Base-by-base conservation (phyloP, 2,329 filamentous ascomycete genomes). In the Hyphodiscus sp. region DNA sequence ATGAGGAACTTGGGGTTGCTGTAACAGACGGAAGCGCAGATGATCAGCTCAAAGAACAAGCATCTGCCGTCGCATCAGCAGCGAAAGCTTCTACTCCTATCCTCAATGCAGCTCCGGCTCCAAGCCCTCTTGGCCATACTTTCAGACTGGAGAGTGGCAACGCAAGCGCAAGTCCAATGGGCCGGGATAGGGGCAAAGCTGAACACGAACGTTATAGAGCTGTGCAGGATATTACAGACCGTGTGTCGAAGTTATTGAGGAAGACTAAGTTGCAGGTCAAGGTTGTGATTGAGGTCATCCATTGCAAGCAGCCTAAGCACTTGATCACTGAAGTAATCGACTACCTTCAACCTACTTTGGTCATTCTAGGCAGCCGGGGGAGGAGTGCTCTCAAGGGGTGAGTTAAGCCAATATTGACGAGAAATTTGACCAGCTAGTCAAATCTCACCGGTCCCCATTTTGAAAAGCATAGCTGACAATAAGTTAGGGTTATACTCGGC, bases 311-410 rank as follows among this genome's bases (percentile, higher is more conserved):
- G 66, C 91, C 94, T 3, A 92, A 94, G 70, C 91, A 96, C 69
- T 80, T 97, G 74, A 91, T 99, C 59, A 95, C 91, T 0, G 94
- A 97, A 74, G 91, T 96, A 73, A 97, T 99, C 70, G 94, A 99
- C 69, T 82, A 89, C 59, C 80, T 97, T 50, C 88, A 87, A 60
- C 94, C 94, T 4, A 97, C 92, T 1, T 76, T 99, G 55, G 92
- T 96, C 19, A 90, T 99, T 61, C 82, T 97, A 54, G 94, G 94
- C 48, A 96, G 91, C 58, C 81, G 94, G 63, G 94, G 94, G 29
- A 83, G 91, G 59, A 96, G 90, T 70, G 90, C 91, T 44, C 76
- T 99, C 51, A 97, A 97, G 71, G 92, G 91, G 89, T 92, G 76
- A 74, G 86, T 74, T 49, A 29, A 49, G 53, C 41, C 49, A 63